Conservation (phyloP, 2,329 filamentous ascomycete species). For the Cercospora canescens region DNA sequence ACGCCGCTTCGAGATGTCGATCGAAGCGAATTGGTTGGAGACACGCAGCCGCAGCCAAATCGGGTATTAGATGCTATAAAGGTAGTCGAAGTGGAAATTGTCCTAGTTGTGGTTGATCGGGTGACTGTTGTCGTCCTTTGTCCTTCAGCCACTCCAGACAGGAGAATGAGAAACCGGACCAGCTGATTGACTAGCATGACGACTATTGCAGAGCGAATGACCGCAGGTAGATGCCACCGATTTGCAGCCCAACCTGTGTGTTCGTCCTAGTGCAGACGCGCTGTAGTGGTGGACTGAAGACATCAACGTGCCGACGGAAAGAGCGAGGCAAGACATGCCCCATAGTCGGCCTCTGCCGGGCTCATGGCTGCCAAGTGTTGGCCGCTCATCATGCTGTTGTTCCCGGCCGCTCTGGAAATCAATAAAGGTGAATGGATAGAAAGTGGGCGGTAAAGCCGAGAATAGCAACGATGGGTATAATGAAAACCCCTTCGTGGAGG, state of each 20-base stretch:
- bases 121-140: not conserved
- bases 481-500: not conserved
- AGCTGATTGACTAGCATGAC: not conserved
- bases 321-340: not conserved
- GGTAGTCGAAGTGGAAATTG: slow-evolving; percentile 1
- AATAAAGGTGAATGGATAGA: not conserved
- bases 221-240: not conserved
- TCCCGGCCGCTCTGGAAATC: not conserved
- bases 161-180: not conserved
- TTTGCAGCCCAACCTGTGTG: not conserved
- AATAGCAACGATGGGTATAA: not conserved
- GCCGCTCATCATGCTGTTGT: not conserved
- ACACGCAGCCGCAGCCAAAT: slow-evolving; percentile 5
- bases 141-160: not conserved
- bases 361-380: not conserved
- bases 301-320: not conserved
- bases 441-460: not conserved
- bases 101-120: not conserved
- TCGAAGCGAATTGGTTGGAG: slow-evolving; percentile 3
- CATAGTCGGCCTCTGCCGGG: not conserved
- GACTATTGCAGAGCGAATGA: not conserved
- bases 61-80: slow-evolving; percentile 9
- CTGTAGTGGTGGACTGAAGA: not conserved
- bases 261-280: not conserved
- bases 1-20: not conserved